phyloP scores from a whole-genome alignment of 179 eudicot species.

The Vitellaria paradoxa region DNA sequence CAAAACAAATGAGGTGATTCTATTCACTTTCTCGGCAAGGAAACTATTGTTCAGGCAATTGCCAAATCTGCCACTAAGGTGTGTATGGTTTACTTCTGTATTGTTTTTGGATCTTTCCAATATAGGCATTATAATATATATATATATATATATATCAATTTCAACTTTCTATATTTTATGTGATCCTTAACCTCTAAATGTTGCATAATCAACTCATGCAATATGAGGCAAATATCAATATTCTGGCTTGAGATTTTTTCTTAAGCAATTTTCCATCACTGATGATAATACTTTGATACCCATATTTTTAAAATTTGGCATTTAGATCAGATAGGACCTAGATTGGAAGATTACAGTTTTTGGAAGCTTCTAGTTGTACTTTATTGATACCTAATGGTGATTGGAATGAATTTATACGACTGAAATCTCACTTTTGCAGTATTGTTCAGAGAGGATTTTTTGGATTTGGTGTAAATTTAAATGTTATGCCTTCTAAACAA shows the following conservation, averaged over 20 bases:
- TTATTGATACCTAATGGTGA: background rate
- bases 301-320: background rate
- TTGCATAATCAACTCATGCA: background rate
- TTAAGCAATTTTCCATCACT: background rate
- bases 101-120: background rate
- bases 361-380: background rate
- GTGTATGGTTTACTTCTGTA: conserved; percentile 12
- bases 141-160: no score
- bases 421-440: no score
- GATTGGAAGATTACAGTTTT: background rate
- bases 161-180: background rate
- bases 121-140: background rate
- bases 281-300: no score
- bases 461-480: background rate
- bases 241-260: background rate
- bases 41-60: no score
- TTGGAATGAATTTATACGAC: background rate
- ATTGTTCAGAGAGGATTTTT: background rate
- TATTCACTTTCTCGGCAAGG: conserved; percentile 91
- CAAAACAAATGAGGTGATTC: conserved; percentile 50
- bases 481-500: background rate
- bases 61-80: conserved; percentile 66
- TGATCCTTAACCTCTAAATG: background rate
- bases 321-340: background rate
- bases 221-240: no score